These are phyloP conservation scores for Ophiocordyceps polyrhachis-furcata DNA, from an alignment of 2,329 filamentous ascomycete genomes.

Conservation along the genomic window DNA sequence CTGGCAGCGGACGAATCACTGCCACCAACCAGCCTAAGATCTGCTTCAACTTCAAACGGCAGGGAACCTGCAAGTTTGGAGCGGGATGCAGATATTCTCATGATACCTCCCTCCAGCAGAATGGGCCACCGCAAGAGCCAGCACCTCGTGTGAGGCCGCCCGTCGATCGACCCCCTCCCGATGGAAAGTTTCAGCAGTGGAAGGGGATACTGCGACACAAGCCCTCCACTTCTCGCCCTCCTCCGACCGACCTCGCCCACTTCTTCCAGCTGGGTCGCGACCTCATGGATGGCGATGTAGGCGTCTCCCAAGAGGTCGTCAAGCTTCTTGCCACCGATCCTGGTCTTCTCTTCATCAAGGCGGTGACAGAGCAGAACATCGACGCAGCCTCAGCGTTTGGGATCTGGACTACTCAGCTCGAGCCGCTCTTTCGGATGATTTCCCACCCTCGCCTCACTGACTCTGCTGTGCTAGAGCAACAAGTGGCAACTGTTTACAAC, in stretches of 20 bases:
- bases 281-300: constrained; percentile 7
- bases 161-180: not conserved
- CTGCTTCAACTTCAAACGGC: constrained; percentile 1
- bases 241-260: not conserved
- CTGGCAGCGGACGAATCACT: not conserved
- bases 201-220: constrained; percentile 3
- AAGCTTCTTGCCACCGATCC: constrained; percentile 9
- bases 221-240: not conserved
- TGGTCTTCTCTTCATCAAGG: constrained; percentile 11
- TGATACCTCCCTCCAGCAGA: not conserved
- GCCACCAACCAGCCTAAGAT: not conserved
- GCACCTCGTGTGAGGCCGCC: not conserved
- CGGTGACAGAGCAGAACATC: constrained; percentile 9
- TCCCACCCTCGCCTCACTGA: constrained; percentile 15
- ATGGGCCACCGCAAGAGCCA: not conserved
- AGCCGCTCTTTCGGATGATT: constrained; percentile 16
- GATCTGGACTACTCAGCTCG: constrained; percentile 10
- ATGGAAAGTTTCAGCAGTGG: constrained; percentile 7
- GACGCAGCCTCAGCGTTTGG: constrained; percentile 1
- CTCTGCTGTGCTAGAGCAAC: constrained; percentile 19
- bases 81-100: constrained; percentile 4
- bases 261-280: constrained; percentile 7
- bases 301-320: constrained; percentile 6
- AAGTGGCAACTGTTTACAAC: constrained; percentile 16
- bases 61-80: constrained; percentile 4